Evolutionary conservation across 305 asterid species (phyloP).

Genomic region (Fraxinus velutina): DNA sequence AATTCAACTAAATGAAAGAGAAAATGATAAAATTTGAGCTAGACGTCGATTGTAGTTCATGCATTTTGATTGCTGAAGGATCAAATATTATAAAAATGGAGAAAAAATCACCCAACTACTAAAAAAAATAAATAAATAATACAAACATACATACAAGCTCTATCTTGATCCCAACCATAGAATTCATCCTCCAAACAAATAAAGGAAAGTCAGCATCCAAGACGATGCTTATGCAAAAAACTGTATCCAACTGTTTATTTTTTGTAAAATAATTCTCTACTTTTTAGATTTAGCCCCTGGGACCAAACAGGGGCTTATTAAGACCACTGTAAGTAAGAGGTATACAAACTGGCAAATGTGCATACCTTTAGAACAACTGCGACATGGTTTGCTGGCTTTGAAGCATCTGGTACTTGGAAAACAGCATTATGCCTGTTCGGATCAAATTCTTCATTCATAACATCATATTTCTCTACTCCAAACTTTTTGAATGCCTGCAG

Average conservation of each 20-base stretch:
- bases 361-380: conserved; percentile 83
- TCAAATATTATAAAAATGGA: background rate
- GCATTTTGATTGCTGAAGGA: background rate
- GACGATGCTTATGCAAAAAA: background rate
- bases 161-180: background rate
- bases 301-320: background rate
- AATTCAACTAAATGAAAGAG: background rate
- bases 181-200: background rate
- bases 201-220: background rate
- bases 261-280: background rate
- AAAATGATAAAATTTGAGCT: background rate
- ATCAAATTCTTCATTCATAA: conserved; percentile 67
- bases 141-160: background rate
- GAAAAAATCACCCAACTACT: background rate
- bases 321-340: background rate
- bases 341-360: background rate
- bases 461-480: conserved; percentile 69
- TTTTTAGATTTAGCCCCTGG: background rate
- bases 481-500: conserved; percentile 75
- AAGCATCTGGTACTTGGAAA: conserved; percentile 87
- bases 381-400: conserved; percentile 69
- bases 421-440: conserved; percentile 89
- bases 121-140: too few relatives aligned
- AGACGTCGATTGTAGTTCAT: background rate
- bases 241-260: background rate